Conservation (phyloP, 2,329 filamentous ascomycete genomes). For the Calonectria ilicicola region DNA sequence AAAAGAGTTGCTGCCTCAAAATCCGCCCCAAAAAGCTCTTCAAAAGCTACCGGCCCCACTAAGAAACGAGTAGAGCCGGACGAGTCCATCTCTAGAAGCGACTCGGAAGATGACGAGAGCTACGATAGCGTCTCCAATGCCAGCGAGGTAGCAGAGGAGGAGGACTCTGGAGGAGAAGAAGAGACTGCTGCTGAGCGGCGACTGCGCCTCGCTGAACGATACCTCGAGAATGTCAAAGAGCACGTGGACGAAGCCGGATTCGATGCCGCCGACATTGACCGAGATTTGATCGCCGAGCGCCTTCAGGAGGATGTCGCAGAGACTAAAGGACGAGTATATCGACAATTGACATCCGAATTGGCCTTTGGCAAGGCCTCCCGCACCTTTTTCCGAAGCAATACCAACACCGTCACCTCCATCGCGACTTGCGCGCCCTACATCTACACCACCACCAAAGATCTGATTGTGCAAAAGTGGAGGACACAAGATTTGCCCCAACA, state of each 20-base stretch:
- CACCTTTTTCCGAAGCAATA: slow-evolving; percentile 83
- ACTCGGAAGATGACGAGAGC: slow-evolving; percentile 74
- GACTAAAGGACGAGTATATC: slow-evolving; percentile 89
- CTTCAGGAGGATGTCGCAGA: slow-evolving; percentile 94
- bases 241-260: slow-evolving; percentile 87
- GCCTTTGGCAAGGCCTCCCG: slow-evolving; percentile 76
- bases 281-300: slow-evolving; percentile 90
- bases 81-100: slow-evolving; percentile 89
- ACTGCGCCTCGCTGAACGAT: slow-evolving; percentile 88
- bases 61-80: slow-evolving; percentile 65
- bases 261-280: slow-evolving; percentile 92
- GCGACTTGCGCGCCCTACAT: slow-evolving; percentile 83
- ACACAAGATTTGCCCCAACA: slow-evolving; percentile 74
- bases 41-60: slow-evolving; percentile 53
- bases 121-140: slow-evolving; percentile 53
- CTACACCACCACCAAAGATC: slow-evolving; percentile 91
- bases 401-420: slow-evolving; percentile 81
- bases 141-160: slow-evolving; percentile 58
- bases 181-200: slow-evolving; percentile 93
- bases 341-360: slow-evolving; percentile 79
- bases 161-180: slow-evolving; percentile 76
- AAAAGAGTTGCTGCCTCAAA: slow-evolving; percentile 68
- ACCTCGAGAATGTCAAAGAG: slow-evolving; percentile 88
- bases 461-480: slow-evolving; percentile 89
- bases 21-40: slow-evolving; percentile 53